Base-by-base conservation (phyloP, 2,329 filamentous ascomycete species). In the Pezicula rhizophila region DNA sequence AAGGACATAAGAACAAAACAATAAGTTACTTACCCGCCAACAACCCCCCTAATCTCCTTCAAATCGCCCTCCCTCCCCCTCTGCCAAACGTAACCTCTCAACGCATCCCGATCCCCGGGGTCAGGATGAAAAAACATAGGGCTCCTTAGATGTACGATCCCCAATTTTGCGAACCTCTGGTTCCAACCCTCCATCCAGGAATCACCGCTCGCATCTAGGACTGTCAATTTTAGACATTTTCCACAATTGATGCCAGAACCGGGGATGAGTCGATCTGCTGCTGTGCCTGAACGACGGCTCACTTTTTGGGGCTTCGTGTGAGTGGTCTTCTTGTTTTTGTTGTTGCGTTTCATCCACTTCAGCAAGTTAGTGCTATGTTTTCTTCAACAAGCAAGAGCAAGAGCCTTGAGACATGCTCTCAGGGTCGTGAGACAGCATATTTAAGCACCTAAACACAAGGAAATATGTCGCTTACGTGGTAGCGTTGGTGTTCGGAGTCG, bases 71-170 rank as follows among this genome's bases (percentile, higher is more conserved):
- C 76, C n/a, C 81, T 68, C 0, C 75, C 75, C 15, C 76, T 70
- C 49, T 78, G 74, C 57, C 86, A 81, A 0, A 85, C 77, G 65
- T 84, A 87, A 1, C 81, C 83, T 18, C 91, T 68, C 57, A 92
- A 68, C 0, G 83, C 83, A 67, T 92, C 87, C 2, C 86, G 74
- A 64, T 92, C 87, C 1, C 78, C 73, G 0, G 87, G 87, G 60
- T 92, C 87, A 12, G 88, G 74, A 60, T 93, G 87, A 70, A 89
- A 92, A 60, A 91, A 86, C 84, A 92, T 87, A 0, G 86, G 87
- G 56, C 85, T 90, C 14, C 87, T 76, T 35, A 93, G 69, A 58
- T 90, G 80, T 1, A 77, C 73, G 42, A 92, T 92, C 43, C 82
- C 77, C 40, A 89, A 79, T 2, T 76, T 78, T 28, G 74, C 70